Percentiles rank a stretch among this genome's conserved stretches.
phyloP scores from a whole-genome alignment of 1,284 basidiomycete genomes.

The Trametes hirsuta region DNA sequence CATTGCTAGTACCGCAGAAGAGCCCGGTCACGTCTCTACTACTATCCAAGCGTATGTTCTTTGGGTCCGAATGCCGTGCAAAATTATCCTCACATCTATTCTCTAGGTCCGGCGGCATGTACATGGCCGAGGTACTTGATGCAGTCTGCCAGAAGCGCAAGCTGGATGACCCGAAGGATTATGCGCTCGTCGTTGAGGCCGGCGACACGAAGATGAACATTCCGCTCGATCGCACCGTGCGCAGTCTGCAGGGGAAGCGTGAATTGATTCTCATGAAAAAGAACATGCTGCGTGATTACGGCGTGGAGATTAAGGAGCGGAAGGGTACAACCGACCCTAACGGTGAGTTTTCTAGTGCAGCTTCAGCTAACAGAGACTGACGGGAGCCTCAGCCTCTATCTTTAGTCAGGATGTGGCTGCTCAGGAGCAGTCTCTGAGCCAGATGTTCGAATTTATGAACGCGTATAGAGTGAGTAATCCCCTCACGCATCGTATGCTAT shows the following conservation, averaged over 20 bases:
- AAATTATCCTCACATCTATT: not conserved
- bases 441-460: constrained; percentile 63
- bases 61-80: not conserved
- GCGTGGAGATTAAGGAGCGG: constrained; percentile 61
- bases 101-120: constrained; percentile 87
- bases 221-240: constrained; percentile 94
- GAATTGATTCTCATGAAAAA: constrained; percentile 86
- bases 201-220: constrained; percentile 83
- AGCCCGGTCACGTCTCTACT: constrained; percentile 76
- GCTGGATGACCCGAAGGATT: constrained; percentile 76
- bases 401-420: constrained; percentile 85
- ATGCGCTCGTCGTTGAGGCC: constrained; percentile 71
- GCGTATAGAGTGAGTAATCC: constrained; percentile 76
- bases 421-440: constrained; percentile 61
- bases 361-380: not conserved
- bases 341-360: constrained; percentile 51
- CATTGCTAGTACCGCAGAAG: constrained; percentile 78
- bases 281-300: constrained; percentile 72
- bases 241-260: constrained; percentile 85
- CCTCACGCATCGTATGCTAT: not conserved
- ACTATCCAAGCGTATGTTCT: constrained; percentile 83
- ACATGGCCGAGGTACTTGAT: constrained; percentile 95
- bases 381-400: constrained; percentile 73
- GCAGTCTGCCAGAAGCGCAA: constrained; percentile 79
- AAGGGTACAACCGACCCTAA: constrained; percentile 87